These are phyloP conservation scores for Ceratopteris richardii DNA, from an alignment of 75 land plant species.

Conservation along the genomic window DNA sequence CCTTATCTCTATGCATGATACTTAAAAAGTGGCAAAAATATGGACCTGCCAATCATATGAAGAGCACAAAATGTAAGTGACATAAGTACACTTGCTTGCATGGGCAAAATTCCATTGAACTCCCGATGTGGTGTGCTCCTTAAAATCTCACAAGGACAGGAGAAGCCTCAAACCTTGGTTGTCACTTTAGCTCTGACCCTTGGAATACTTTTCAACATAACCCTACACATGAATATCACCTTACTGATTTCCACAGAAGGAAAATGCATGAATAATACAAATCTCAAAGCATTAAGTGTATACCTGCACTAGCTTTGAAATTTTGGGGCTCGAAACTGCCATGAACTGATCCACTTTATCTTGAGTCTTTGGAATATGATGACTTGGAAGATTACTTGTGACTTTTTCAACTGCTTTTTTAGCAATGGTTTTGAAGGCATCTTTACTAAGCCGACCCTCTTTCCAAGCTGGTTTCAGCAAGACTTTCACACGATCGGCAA, in stretches of 20 bases:
- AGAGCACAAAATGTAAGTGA: too few species aligned
- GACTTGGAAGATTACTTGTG: conserved; percentile 40
- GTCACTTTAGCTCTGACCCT: background rate
- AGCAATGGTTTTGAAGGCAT: conserved; percentile 59
- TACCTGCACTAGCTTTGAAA: conserved; percentile 59
- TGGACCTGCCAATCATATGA: too few species aligned
- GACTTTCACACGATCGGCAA: conserved; percentile 58
- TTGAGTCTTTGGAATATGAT: conserved; percentile 42
- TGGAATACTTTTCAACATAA: conserved; percentile 57
- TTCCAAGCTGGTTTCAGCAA: conserved; percentile 66
- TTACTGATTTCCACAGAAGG: too few species aligned
- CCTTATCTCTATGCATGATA: too few species aligned
- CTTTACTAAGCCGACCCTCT: conserved; percentile 70
- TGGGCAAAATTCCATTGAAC: too few species aligned
- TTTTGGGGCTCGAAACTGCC: conserved; percentile 35
- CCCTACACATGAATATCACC: conserved; percentile 33
- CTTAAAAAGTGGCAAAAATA: too few species aligned
- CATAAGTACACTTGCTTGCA: too few species aligned
- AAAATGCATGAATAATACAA: background rate
- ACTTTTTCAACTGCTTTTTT: conserved; percentile 75
- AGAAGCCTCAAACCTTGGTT: too few species aligned
- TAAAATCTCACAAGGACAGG: too few species aligned
- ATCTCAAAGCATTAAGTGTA: background rate
- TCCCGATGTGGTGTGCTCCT: too few species aligned
- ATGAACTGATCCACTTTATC: conserved; percentile 49